A percentile compares a stretch with the other conserved stretches of the same genome.
These are phyloP conservation scores for Eleusine coracana DNA, from an alignment of 176 grass and related monocot species.

Conservation along the genomic window DNA sequence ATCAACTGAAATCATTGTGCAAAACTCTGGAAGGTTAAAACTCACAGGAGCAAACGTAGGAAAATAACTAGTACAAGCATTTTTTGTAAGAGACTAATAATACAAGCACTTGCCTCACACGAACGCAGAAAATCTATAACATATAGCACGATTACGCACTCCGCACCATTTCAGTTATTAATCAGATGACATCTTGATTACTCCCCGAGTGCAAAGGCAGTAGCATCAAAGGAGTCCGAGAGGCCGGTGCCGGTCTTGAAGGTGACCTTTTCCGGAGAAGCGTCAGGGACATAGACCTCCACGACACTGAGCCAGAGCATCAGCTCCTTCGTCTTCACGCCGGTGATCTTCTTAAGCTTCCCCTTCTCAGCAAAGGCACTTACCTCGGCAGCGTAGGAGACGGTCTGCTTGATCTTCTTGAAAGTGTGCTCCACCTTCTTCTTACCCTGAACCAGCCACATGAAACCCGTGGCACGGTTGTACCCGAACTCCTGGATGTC, in stretches of 20 bases:
- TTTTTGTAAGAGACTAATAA: too few species aligned
- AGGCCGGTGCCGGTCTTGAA: constrained; percentile 31
- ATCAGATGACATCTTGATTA: too few species aligned
- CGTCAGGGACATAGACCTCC: constrained; percentile 18
- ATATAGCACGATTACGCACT: too few species aligned
- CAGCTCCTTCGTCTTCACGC: constrained; percentile 43
- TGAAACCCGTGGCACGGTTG: constrained; percentile 7
- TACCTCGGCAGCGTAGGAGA: constrained; percentile 32
- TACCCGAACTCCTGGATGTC: constrained; percentile 36
- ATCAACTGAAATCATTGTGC: too few species aligned
- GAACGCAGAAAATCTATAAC: too few species aligned
- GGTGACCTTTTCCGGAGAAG: not conserved
- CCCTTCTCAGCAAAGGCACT: constrained; percentile 14
- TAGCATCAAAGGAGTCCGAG: too few species aligned
- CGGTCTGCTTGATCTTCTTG: constrained; percentile 40
- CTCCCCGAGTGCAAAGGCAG: too few species aligned
- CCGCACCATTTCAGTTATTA: too few species aligned
- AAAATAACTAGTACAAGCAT: too few species aligned
- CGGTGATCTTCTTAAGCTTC: constrained; percentile 28
- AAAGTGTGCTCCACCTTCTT: constrained; percentile 50
- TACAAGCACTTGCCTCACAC: too few species aligned
- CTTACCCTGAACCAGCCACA: constrained; percentile 37
- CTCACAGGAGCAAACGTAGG: too few species aligned
- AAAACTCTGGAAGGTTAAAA: too few species aligned
- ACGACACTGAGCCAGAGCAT: constrained; percentile 34